Evolutionary conservation across 768 basidiomycete genomes (phyloP).

Genomic region (Collybiopsis luxurians): DNA sequence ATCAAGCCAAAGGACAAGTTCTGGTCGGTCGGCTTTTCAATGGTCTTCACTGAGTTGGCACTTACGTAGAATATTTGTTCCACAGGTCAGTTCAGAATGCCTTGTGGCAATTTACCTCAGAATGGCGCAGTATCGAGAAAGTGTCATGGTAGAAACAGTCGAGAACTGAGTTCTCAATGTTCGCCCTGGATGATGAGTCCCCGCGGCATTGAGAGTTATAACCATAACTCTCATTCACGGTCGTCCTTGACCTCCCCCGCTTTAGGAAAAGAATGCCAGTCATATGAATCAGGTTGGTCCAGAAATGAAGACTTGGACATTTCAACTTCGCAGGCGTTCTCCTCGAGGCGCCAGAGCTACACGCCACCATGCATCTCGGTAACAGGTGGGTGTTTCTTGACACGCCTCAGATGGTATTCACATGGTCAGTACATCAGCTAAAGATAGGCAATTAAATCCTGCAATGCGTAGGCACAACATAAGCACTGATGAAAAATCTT

Average conservation of each 20-base stretch:
- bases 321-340: background rate
- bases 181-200: slow-evolving; percentile 24
- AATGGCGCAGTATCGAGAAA: slow-evolving; percentile 11
- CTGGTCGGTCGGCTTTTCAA: background rate
- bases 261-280: slow-evolving; percentile 28
- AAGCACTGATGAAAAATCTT: too few relatives aligned
- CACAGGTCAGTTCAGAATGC: slow-evolving; percentile 34
- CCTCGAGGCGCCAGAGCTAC: background rate
- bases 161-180: slow-evolving; percentile 30
- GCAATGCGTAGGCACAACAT: too few relatives aligned
- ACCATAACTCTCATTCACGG: slow-evolving; percentile 26
- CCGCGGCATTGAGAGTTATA: slow-evolving; percentile 23
- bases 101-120: slow-evolving; percentile 34
- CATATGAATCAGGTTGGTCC: slow-evolving; percentile 39
- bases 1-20: background rate
- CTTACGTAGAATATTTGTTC: background rate
- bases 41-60: background rate
- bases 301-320: background rate
- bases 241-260: slow-evolving; percentile 19
- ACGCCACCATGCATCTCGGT: background rate
- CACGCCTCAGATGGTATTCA: too few relatives aligned
- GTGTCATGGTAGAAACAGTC: slow-evolving; percentile 8
- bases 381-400: background rate
- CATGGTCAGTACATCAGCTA: too few relatives aligned
- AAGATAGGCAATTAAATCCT: too few relatives aligned